These are phyloP conservation scores for Rhodotorula kratochvilovae DNA, from an alignment of 768 basidiomycete genomes.

Conservation along the genomic window DNA sequence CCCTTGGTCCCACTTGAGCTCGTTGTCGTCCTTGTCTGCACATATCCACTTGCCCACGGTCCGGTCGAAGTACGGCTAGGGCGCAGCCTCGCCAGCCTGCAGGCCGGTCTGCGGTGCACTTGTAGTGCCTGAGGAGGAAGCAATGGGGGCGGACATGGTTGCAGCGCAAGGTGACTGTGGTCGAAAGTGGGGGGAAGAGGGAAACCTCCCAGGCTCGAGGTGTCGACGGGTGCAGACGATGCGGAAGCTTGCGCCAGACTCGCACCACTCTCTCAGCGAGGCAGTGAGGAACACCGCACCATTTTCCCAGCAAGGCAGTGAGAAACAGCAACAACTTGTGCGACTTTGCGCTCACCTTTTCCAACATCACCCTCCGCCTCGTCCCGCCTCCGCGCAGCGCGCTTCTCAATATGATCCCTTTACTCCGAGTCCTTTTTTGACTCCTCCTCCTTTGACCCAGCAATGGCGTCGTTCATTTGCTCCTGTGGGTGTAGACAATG, in stretches of 20 bases:
- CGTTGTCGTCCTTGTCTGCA: slow-evolving; percentile 83
- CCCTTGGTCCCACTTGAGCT: slow-evolving; percentile 76
- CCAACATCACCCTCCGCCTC: too few species aligned
- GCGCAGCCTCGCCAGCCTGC: neutral
- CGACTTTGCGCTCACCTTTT: neutral
- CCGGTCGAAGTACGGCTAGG: slow-evolving; percentile 62
- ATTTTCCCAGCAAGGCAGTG: too few species aligned
- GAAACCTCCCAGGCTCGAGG: too few species aligned
- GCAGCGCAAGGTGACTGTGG: neutral
- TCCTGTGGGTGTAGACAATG: too few species aligned
- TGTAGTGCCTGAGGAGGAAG: neutral
- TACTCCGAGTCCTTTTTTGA: neutral
- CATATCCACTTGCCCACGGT: slow-evolving; percentile 73
- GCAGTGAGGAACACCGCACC: too few species aligned
- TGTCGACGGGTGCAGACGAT: too few species aligned
- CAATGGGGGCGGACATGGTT: neutral
- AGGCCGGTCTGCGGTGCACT: too few species aligned
- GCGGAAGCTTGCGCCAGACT: too few species aligned
- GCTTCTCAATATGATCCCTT: neutral
- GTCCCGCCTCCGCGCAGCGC: too few species aligned
- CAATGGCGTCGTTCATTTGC: neutral
- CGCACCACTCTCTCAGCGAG: too few species aligned
- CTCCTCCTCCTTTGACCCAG: neutral
- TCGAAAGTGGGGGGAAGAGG: neutral
- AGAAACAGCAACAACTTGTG: too few species aligned